A percentile compares a stretch with the other conserved stretches of the same genome.
Evolutionary conservation across 768 basidiomycete genomes (phyloP).

Genomic region (Collybia mongolica): DNA sequence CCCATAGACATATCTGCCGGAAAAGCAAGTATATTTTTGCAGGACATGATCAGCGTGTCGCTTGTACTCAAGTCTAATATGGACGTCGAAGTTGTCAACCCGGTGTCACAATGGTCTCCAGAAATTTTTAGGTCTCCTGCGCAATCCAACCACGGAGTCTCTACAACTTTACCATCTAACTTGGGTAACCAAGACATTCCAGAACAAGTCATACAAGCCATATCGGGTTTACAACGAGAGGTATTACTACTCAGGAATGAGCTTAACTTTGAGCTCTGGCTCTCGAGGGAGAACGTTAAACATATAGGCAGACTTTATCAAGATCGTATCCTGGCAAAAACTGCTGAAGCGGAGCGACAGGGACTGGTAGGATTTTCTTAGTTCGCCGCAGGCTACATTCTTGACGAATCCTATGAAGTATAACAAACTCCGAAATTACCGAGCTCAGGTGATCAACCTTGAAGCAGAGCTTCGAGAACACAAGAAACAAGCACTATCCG

Average conservation of each 20-base stretch:
- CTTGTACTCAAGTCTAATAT: conserved; percentile 71
- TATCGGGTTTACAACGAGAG: conserved; percentile 74
- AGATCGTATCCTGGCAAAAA: conserved; percentile 68
- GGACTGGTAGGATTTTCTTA: conserved; percentile 56
- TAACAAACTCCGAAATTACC: conserved; percentile 80
- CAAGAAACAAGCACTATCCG: conserved; percentile 66
- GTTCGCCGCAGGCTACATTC: not conserved
- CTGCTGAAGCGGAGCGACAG: conserved; percentile 80
- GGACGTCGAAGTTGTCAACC: conserved; percentile 58
- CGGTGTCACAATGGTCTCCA: conserved; percentile 52
- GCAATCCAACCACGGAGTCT: conserved; percentile 21
- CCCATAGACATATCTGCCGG: conserved; percentile 35
- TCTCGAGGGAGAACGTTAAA: conserved; percentile 75
- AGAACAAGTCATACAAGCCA: conserved; percentile 56
- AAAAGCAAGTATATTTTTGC: conserved; percentile 55
- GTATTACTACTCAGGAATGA: conserved; percentile 74
- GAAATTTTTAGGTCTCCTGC: conserved; percentile 35
- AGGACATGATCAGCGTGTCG: conserved; percentile 73
- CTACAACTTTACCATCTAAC: conserved; percentile 3
- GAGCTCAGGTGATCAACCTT: conserved; percentile 61
- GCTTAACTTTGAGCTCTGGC: conserved; percentile 84
- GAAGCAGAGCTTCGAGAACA: conserved; percentile 72
- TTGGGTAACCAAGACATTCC: conserved; percentile 27
- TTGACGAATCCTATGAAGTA: conserved; percentile 42
- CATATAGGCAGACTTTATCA: conserved; percentile 82